These are phyloP conservation scores for Boletus coccyginus DNA, from an alignment of 768 basidiomycete species.

Conservation along the genomic window DNA sequence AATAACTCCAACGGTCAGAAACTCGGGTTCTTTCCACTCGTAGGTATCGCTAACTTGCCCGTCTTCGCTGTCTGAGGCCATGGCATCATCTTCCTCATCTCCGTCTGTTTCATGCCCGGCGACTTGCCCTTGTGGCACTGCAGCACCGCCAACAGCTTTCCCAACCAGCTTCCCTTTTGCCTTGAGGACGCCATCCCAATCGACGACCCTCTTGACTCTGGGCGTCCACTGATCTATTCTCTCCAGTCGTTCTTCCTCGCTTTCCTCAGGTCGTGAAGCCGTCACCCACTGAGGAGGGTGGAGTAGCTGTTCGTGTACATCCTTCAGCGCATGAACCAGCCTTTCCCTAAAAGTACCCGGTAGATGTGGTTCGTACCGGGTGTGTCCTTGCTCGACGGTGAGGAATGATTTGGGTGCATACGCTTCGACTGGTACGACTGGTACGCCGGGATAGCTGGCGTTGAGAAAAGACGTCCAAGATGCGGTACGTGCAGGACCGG, in stretches of 20 bases:
- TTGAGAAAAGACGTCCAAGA: slow-evolving; percentile 66
- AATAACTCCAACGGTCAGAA: slow-evolving; percentile 79
- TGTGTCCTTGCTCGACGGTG: slow-evolving; percentile 39
- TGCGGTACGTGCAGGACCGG: slow-evolving; percentile 58
- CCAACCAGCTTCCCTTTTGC: slow-evolving; percentile 46
- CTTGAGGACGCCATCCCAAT: slow-evolving; percentile 67
- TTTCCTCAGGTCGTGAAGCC: slow-evolving; percentile 34
- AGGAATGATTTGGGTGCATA: slow-evolving; percentile 52
- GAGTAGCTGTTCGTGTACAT: slow-evolving; percentile 64
- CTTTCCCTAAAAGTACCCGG: slow-evolving; percentile 61
- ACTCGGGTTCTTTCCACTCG: slow-evolving; percentile 45
- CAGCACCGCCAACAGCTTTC: slow-evolving; percentile 40
- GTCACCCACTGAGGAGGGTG: slow-evolving; percentile 61
- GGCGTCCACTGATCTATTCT: slow-evolving; percentile 63
- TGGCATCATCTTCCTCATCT: slow-evolving; percentile 22
- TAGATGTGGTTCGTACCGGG: slow-evolving; percentile 60
- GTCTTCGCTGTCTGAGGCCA: slow-evolving; percentile 13
- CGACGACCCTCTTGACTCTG: slow-evolving; percentile 57
- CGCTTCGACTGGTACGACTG: slow-evolving; percentile 74
- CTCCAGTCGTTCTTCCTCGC: slow-evolving; percentile 43
- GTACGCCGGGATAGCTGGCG: slow-evolving; percentile 49
- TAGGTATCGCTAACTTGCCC: slow-evolving; percentile 10
- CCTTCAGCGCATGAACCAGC: slow-evolving; percentile 62
- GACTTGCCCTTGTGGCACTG: slow-evolving; percentile 30
- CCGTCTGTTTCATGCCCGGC: slow-evolving; percentile 4